These are phyloP conservation scores for Casuarina equisetifolia DNA, from an alignment of 306 rosid genomes.

Conservation along the genomic window DNA sequence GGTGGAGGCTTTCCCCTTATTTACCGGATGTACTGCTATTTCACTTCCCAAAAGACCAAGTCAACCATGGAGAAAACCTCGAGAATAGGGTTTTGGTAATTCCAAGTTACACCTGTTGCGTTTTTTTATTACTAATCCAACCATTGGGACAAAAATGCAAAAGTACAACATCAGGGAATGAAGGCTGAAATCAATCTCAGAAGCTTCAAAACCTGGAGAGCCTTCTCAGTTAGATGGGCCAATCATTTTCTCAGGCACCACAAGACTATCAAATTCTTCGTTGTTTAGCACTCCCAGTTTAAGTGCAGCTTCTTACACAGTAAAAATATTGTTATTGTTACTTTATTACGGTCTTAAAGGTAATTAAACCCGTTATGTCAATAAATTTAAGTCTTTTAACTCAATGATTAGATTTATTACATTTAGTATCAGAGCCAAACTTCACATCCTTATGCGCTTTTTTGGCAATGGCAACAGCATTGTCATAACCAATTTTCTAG, in stretches of 20 bases:
- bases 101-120: not conserved
- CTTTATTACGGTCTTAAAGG: not conserved
- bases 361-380: too few relatives aligned
- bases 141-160: slow-evolving; percentile 2
- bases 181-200: slow-evolving; percentile 2
- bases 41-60: not conserved
- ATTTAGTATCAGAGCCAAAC: too few relatives aligned
- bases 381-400: too few relatives aligned
- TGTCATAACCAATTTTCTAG: slow-evolving; percentile 99
- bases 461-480: slow-evolving; percentile 97
- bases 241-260: slow-evolving; percentile 97
- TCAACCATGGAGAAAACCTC: slow-evolving; percentile 27
- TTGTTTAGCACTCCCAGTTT: slow-evolving; percentile 75
- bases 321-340: slow-evolving; percentile 18
- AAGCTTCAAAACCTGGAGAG: slow-evolving; percentile 19
- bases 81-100: slow-evolving; percentile 32
- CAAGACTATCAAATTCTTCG: slow-evolving; percentile 86
- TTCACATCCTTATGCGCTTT: slow-evolving; percentile 77
- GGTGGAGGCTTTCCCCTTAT: slow-evolving; percentile 37
- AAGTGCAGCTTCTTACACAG: slow-evolving; percentile 86
- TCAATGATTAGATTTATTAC: too few relatives aligned
- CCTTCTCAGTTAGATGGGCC: slow-evolving; percentile 74
- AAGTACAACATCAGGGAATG: slow-evolving; percentile 3
- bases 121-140: slow-evolving; percentile 4
- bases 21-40: not conserved